Evolutionary conservation across 1,284 basidiomycete genomes (phyloP).

Genomic region (Ustilago bromivora): DNA sequence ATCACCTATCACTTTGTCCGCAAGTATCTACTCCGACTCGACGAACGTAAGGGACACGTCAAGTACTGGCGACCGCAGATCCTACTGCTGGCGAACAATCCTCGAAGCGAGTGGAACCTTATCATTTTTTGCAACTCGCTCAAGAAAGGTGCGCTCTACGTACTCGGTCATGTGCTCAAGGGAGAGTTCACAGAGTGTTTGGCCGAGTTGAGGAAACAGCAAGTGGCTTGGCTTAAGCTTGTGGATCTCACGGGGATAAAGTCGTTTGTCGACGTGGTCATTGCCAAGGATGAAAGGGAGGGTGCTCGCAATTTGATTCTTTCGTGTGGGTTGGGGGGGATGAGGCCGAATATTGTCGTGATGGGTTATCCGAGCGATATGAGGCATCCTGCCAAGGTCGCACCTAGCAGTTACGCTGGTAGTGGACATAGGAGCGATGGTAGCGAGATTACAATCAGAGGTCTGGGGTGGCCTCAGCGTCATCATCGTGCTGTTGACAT

Average conservation of each 20-base stretch:
- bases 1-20: constrained; percentile 68
- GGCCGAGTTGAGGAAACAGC: constrained; percentile 64
- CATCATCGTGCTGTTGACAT: constrained; percentile 46
- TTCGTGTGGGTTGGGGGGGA: constrained; percentile 67
- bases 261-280: constrained; percentile 67
- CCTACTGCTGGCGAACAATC: constrained; percentile 67
- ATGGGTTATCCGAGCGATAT: constrained; percentile 66
- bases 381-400: constrained; percentile 52
- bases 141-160: constrained; percentile 68
- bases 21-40: constrained; percentile 67
- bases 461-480: constrained; percentile 40
- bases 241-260: constrained; percentile 68
- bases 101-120: constrained; percentile 67
- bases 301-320: constrained; percentile 67
- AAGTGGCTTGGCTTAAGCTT: constrained; percentile 69
- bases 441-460: constrained; percentile 63
- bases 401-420: constrained; percentile 16
- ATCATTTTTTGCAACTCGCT: constrained; percentile 70
- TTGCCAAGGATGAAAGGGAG: constrained; percentile 66
- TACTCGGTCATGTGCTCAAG: constrained; percentile 68
- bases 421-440: constrained; percentile 47
- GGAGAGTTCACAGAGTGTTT: constrained; percentile 68
- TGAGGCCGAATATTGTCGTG: constrained; percentile 68
- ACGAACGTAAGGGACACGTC: constrained; percentile 69
- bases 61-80: constrained; percentile 70